phyloP scores from a whole-genome alignment of 257 asterid species.

The Thymus mandschuricus region DNA sequence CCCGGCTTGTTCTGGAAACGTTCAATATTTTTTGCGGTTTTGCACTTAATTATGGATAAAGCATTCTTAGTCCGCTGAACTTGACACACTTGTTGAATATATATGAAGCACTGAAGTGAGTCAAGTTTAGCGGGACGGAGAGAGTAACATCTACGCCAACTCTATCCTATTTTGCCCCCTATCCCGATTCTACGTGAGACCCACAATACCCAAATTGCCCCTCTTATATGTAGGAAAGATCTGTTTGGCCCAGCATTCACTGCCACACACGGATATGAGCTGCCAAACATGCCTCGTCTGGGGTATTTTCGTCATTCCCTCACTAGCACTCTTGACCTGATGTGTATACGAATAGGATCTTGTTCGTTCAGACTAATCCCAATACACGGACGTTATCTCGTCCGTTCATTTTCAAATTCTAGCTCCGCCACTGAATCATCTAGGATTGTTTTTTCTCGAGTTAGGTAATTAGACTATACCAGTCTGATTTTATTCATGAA shows the following conservation, averaged over 20 bases:
- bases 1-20: not conserved
- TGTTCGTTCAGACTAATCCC: too few relatives aligned
- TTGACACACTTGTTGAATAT: too few relatives aligned
- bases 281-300: not conserved
- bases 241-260: not conserved
- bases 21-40: too few relatives aligned
- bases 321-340: not conserved
- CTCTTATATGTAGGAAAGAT: not conserved
- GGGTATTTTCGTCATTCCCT: not conserved
- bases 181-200: constrained; percentile 15
- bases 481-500: not conserved
- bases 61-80: too few relatives aligned
- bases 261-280: too few relatives aligned
- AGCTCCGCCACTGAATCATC: too few relatives aligned
- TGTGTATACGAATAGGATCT: too few relatives aligned
- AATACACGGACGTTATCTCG: too few relatives aligned
- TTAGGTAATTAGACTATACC: not conserved
- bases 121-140: not conserved
- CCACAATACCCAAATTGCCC: constrained; percentile 29
- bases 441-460: too few relatives aligned
- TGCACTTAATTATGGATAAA: too few relatives aligned
- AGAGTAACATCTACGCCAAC: not conserved
- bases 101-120: too few relatives aligned
- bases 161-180: constrained; percentile 1
- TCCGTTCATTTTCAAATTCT: too few relatives aligned